These are phyloP conservation scores for Tephrocybe sp. DNA, from an alignment of 768 basidiomycete genomes.

Conservation along the genomic window DNA sequence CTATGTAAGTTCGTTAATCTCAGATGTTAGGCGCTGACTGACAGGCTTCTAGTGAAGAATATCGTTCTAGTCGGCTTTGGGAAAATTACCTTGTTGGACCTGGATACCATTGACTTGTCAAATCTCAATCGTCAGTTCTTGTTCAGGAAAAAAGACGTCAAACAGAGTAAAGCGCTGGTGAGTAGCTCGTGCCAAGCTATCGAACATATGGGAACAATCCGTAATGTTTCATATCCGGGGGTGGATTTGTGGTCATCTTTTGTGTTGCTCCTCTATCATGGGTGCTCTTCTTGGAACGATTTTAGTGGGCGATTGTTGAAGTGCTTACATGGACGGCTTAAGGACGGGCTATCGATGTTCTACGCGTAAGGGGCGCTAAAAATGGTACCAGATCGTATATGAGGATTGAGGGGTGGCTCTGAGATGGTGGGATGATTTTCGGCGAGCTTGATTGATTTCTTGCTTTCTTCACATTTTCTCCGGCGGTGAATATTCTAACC, in stretches of 20 bases:
- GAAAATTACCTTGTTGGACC: constrained; percentile 88
- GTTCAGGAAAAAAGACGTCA: constrained; percentile 96
- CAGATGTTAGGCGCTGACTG: neutral
- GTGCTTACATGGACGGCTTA: too few species aligned
- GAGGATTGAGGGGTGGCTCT: too few species aligned
- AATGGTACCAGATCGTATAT: too few species aligned
- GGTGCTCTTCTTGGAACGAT: too few species aligned
- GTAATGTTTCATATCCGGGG: too few species aligned
- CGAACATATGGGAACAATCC: neutral
- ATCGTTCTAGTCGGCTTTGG: constrained; percentile 92
- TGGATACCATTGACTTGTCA: constrained; percentile 98
- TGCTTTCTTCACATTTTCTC: neutral
- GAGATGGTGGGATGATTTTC: neutral
- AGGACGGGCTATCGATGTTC: too few species aligned
- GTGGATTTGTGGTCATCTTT: too few species aligned
- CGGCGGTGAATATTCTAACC: neutral
- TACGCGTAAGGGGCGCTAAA: too few species aligned
- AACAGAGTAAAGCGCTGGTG: constrained; percentile 94
- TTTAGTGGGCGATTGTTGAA: too few species aligned
- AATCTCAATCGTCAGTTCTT: constrained; percentile 97
- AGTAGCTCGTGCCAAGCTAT: constrained; percentile 4
- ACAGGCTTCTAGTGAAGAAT: constrained; percentile 78
- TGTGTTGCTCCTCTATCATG: too few species aligned
- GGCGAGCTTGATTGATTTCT: neutral
- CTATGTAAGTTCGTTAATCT: constrained; percentile 55